These are phyloP conservation scores for Styphnolobium japonicum DNA, from an alignment of 306 rosid species.

Conservation along the genomic window DNA sequence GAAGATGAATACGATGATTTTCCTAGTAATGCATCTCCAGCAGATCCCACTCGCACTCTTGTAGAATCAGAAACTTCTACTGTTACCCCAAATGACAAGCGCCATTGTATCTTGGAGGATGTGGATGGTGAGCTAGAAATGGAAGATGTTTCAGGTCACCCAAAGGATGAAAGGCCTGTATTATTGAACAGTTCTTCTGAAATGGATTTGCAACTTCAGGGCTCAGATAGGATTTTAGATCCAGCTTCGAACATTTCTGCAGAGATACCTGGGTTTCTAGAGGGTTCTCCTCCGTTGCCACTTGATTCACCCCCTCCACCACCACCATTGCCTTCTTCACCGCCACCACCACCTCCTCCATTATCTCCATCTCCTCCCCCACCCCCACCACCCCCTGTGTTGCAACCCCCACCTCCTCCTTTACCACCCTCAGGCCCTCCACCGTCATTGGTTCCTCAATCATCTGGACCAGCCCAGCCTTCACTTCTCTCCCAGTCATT, in stretches of 20 bases:
- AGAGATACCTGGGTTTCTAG: slow-evolving; percentile 47
- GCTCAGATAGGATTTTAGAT: slow-evolving; percentile 39
- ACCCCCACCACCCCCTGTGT: slow-evolving; percentile 19
- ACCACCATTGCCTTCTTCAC: slow-evolving; percentile 81
- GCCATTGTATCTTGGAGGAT: slow-evolving; percentile 78
- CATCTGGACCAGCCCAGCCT: slow-evolving; percentile 46
- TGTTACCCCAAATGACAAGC: slow-evolving; percentile 72
- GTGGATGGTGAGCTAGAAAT: slow-evolving; percentile 88
- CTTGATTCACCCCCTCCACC: slow-evolving; percentile 76
- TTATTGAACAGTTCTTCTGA: slow-evolving; percentile 39
- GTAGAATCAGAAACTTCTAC: slow-evolving; percentile 59
- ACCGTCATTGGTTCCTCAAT: slow-evolving; percentile 48
- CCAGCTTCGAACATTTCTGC: slow-evolving; percentile 31
- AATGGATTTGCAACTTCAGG: slow-evolving; percentile 40
- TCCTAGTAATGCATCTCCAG: slow-evolving; percentile 44
- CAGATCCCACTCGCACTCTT: slow-evolving; percentile 31
- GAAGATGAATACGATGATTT: slow-evolving; percentile 56
- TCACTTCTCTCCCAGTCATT: slow-evolving; percentile 47
- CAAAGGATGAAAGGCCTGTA: slow-evolving; percentile 53
- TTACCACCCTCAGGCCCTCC: slow-evolving; percentile 51
- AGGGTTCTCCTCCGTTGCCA: slow-evolving; percentile 84
- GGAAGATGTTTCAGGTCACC: slow-evolving; percentile 86
- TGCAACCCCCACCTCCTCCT: slow-evolving; percentile 56
- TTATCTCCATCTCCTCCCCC: slow-evolving; percentile 37
- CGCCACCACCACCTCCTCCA: slow-evolving; percentile 60